phyloP scores from a whole-genome alignment of 345 rosid species.

The Rhizophora mangle region DNA sequence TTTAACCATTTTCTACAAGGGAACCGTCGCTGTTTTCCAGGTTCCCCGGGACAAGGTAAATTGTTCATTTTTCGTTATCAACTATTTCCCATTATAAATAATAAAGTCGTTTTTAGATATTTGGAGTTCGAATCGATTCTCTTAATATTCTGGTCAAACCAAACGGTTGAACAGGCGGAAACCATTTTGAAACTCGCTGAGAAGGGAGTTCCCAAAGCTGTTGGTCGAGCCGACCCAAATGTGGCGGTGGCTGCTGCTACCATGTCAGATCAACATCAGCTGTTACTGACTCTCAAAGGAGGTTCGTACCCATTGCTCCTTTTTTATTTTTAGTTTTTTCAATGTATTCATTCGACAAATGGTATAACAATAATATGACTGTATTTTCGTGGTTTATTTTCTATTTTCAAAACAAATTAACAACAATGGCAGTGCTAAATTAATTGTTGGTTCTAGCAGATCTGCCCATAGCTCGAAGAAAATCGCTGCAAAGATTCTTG shows the following conservation, averaged over 20 bases:
- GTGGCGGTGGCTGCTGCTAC: constrained; percentile 15
- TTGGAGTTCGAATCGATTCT: not conserved
- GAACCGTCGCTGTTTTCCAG: constrained; percentile 63
- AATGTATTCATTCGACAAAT: no score
- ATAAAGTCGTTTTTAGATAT: no score
- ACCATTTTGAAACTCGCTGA: constrained; percentile 55
- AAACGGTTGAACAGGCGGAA: constrained; percentile 38
- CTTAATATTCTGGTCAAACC: not conserved
- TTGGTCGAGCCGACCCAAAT: constrained; percentile 25
- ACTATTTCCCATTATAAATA: not conserved
- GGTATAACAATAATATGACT: no score
- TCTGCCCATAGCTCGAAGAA: constrained; percentile 66
- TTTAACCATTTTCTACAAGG: constrained; percentile 88
- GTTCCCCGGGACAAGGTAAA: constrained; percentile 56
- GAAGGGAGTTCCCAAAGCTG: constrained; percentile 35
- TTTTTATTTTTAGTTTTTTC: not conserved
- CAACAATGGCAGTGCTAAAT: not conserved
- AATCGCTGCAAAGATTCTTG: constrained; percentile 77
- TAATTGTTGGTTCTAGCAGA: constrained; percentile 29
- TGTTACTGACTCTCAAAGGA: constrained; percentile 51
- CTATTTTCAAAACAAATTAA: not conserved
- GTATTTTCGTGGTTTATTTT: not conserved
- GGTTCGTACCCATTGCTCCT: constrained; percentile 31
- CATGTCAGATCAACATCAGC: constrained; percentile 30
- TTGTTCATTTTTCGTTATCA: not conserved